Base-by-base conservation (phyloP, 1,284 basidiomycete species). In the Leccinum solheimii region DNA sequence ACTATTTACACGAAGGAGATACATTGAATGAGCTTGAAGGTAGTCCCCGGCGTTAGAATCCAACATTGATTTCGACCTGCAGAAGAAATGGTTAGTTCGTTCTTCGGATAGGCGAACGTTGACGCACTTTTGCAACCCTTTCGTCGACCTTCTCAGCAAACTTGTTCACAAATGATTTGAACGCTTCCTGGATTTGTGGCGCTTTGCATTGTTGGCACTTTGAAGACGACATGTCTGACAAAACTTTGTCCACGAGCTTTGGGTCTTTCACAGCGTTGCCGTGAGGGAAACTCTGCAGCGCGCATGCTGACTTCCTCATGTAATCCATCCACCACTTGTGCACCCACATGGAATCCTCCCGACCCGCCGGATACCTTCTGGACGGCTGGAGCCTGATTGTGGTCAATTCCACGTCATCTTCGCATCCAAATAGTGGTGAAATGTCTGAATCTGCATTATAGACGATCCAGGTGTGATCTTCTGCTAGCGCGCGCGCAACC, bases 261-360 rank as follows among this genome's bases (percentile, higher is more conserved):
- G 3, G 3, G 40, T 67, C 56, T 26, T 53, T 67, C 4, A 69
- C 59, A 13, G 19, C 27, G 2, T 56, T 8, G 0, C 59, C 32
- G 3, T 21, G 27, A 14, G 66, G 62, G 6, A 1, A 26, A 26
- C 36, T 57, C n/a, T 45, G 59, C 51, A 69, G n/a, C 1, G 32
- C 57, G 1, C 13, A 6, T 49, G 56, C 40, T 9, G 62, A 67
- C 45, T 51, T 67, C 23, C 2, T 63, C 67, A 62, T 65, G 27
- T 65, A 69, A 8, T 62, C 54, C 0, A 45, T 1, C 67, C 67
- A 68, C 67, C 57, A 69, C 1, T 1, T 45, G 48, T 70, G 62
- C 32, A 58, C 61, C 5, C 19, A 26, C 14, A 57, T 8, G 10
- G 0, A 0, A 14, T 59, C 60, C 40, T 6, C 5, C 49, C 60